Percentiles rank a stretch among this genome's conserved stretches.
phyloP scores from a whole-genome alignment of 208 protist species.

The Trypanosoma scelopori region DNA sequence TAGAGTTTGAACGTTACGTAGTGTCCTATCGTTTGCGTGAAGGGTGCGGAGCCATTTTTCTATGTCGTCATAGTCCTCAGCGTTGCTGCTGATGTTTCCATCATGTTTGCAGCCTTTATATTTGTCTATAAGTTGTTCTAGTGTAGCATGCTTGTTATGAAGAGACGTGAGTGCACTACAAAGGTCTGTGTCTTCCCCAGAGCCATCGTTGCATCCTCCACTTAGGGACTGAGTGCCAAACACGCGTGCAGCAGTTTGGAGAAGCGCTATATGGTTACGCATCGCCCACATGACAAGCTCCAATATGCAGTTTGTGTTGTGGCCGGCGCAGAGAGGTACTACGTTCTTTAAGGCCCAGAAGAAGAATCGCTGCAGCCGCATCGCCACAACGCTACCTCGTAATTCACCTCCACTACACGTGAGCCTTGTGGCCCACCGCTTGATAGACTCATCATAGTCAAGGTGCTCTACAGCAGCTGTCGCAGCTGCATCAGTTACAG shows the following conservation, averaged over 20 bases:
- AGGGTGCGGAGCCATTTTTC: constrained; percentile 2
- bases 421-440: constrained; percentile 34
- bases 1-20: constrained; percentile 17
- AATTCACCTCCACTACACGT: constrained; percentile 25
- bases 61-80: constrained; percentile 5
- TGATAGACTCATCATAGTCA: constrained; percentile 18
- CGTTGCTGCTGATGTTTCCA: not conserved
- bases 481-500: no score
- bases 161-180: constrained; percentile 14
- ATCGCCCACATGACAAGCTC: constrained; percentile 38
- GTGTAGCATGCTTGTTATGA: constrained; percentile 7
- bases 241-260: constrained; percentile 23
- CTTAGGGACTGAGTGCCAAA: constrained; percentile 22
- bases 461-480: no score
- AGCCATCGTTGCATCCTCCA: not conserved
- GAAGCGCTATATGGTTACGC: constrained; percentile 30
- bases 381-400: constrained; percentile 10
- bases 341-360: constrained; percentile 37
- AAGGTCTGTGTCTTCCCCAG: not conserved
- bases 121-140: constrained; percentile 23
- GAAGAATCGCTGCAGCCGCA: constrained; percentile 40
- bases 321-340: constrained; percentile 32
- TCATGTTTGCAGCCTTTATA: not conserved
- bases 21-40: not conserved
- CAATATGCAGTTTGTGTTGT: constrained; percentile 34